phyloP scores from a whole-genome alignment of 202 grass and related monocot genomes.

The Musa balbisiana region DNA sequence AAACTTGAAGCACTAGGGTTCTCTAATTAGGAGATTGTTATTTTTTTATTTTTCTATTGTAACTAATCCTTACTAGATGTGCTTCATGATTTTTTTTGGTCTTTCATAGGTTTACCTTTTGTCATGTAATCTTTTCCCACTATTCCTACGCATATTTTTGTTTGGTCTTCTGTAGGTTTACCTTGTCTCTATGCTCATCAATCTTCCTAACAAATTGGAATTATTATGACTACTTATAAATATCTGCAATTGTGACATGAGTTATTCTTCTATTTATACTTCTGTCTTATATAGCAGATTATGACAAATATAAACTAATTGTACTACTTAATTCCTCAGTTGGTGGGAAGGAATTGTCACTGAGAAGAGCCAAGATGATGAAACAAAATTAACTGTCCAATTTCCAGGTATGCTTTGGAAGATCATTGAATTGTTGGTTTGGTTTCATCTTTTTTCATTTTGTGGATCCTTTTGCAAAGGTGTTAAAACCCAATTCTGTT shows the following conservation, averaged over 20 bases:
- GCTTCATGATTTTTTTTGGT: too few species aligned
- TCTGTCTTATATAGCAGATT: neutral
- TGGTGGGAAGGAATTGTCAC: constrained; percentile 86
- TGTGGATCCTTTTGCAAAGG: too few species aligned
- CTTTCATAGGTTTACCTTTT: too few species aligned
- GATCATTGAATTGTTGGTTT: neutral
- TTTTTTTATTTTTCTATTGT: too few species aligned
- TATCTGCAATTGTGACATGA: neutral
- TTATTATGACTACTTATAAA: neutral
- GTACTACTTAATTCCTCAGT: constrained; percentile 22
- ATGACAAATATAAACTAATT: neutral
- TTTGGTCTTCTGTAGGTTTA: neutral
- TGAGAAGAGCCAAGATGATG: constrained; percentile 45
- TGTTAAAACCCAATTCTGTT: too few species aligned
- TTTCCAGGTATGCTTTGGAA: constrained; percentile 50
- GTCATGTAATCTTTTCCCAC: too few species aligned
- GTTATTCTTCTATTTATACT: neutral
- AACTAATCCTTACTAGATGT: too few species aligned
- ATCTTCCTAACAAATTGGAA: neutral
- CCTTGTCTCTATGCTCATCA: neutral
- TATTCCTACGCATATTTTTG: neutral
- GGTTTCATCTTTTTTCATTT: neutral
- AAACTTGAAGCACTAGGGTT: too few species aligned
- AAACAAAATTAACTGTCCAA: constrained; percentile 52
- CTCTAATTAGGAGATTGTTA: too few species aligned